Evolutionary conservation across 495 filamentous ascomycete genomes (phyloP).

Genomic region (Trichoderma erinaceum): DNA sequence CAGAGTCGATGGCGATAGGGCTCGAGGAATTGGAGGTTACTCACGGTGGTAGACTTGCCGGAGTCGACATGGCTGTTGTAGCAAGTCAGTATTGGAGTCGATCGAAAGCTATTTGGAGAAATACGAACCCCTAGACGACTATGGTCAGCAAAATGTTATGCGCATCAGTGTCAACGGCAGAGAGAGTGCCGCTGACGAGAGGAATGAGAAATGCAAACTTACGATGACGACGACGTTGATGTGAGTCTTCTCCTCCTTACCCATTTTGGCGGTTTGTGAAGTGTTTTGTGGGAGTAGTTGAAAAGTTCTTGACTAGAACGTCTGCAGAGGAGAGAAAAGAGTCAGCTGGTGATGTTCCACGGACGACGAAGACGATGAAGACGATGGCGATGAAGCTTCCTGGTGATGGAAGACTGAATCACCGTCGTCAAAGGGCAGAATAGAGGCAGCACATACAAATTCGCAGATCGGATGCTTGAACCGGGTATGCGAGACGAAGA

Average conservation of each 20-base stretch:
- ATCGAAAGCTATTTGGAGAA: background rate
- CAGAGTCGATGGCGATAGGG: conserved; percentile 25
- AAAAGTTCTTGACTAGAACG: conserved; percentile 22
- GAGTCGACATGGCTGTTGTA: conserved; percentile 85
- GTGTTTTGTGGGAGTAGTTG: conserved; percentile 22
- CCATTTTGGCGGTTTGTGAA: conserved; percentile 26
- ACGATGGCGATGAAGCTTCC: background rate
- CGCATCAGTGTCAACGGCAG: background rate
- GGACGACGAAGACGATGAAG: background rate
- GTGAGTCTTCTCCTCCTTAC: conserved; percentile 81
- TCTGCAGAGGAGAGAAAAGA: background rate
- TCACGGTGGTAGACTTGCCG: conserved; percentile 92
- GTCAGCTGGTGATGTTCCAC: conserved; percentile 1
- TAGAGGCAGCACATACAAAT: conserved; percentile 8
- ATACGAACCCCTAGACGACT: background rate
- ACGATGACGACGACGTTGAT: conserved; percentile 97
- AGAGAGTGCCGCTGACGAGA: background rate
- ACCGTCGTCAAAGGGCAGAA: background rate
- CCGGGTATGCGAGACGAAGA: conserved; percentile 19
- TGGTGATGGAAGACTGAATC: background rate
- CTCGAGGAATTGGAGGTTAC: conserved; percentile 41
- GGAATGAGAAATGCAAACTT: background rate
- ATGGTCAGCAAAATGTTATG: background rate
- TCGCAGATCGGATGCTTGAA: conserved; percentile 19
- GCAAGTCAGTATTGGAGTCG: conserved; percentile 20